Base-by-base conservation (phyloP, 352 stramenopile species). In the Peronospora farinosa region DNA sequence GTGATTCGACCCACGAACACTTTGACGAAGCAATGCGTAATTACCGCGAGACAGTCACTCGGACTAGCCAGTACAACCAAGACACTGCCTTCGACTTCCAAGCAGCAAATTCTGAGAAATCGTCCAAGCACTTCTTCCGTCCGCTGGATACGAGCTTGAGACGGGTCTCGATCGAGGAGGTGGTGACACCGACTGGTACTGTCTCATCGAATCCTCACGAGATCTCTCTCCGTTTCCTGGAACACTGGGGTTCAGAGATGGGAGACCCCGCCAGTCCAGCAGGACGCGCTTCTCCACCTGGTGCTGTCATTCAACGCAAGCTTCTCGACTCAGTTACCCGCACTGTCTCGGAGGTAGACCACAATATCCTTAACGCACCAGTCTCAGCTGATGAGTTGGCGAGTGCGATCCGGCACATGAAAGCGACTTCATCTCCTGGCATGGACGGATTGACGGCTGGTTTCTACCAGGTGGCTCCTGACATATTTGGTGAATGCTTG, bases 81-180 rank as follows among this genome's bases (percentile, higher is more conserved):
- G 40, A 45, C 13, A 45, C 23, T 33, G 5, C 21, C 3, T 33
- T 45, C 5, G 40, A 45, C 40, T 45, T 45, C n/a, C 40, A 45
- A 35, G 40, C 23, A 5, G n/a, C 13, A 12, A 23, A 45, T 21
- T n/a, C 5, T 12, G 19, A 31, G 13, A 45, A 45, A 13, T 35
- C 23, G 12, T 21, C 40, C 23, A 36, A 45, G 40, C 12, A 45
- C 3, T 33, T 45, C 11, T 44, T 35, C 8, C 23, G 12, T 33
- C 23, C 40, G 5, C 23, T 45, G 23, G 19, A 45, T 33, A 45
- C 40, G 16, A 32, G 19, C 11, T 31, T 45, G 13, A 9, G 40
- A 17, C 40, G 23, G 23, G 40, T 45, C 2, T 45, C n/a, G 23
- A 33, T 45, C 10, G 23, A 45, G 23, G 23, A 45, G 15, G 39